Evolutionary conservation across 2,329 filamentous ascomycete species (phyloP), one percentile per base, ranked within the genome.

Genomic region (Cytospora leucostoma): DNA sequence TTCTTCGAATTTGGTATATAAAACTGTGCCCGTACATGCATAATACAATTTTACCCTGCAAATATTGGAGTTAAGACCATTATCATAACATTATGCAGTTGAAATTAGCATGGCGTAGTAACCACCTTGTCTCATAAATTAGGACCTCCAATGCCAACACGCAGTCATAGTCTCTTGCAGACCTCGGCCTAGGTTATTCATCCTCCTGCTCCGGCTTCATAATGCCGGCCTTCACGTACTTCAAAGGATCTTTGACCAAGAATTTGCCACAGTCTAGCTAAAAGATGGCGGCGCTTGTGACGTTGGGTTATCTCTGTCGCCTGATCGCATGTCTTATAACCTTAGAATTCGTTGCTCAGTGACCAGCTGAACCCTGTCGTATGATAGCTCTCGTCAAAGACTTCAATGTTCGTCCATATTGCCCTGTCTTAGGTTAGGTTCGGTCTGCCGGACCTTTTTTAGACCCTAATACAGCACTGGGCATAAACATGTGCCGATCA

Each of bases 71-170:
- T n/a, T n/a, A n/a, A n/a, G n/a, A n/a, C n/a, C n/a, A n/a, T n/a
- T n/a, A n/a, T n/a, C n/a, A n/a, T n/a, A n/a, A n/a, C n/a, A n/a
- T n/a, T n/a, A n/a, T n/a, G n/a, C n/a, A n/a, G n/a, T 59, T 44
- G 34, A 59, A 59, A 33, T n/a, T 38, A 47, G 56, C 56, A 59
- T 59, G 56, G n/a, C 44, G 4, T 34, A 59, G 27, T 13, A 59
- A 21, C 40, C 40, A 51, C 44, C 19, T 32, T 44, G 51, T 38
- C 21, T 59, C 56, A 12, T 59, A 8, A 15, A 59, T 44, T 35
- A 59, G n/a, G n/a, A 8, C 56, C 33, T 13, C 51, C 56, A 10
- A 10, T 59, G 56, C 56, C 56, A 59, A 44, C 56, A 59, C 44
- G 51, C 44, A 6, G 56, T 44, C 44, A 51, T 19, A 1, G n/a